Base-by-base conservation (phyloP, 768 basidiomycete genomes). In the Calocera viscosa region DNA sequence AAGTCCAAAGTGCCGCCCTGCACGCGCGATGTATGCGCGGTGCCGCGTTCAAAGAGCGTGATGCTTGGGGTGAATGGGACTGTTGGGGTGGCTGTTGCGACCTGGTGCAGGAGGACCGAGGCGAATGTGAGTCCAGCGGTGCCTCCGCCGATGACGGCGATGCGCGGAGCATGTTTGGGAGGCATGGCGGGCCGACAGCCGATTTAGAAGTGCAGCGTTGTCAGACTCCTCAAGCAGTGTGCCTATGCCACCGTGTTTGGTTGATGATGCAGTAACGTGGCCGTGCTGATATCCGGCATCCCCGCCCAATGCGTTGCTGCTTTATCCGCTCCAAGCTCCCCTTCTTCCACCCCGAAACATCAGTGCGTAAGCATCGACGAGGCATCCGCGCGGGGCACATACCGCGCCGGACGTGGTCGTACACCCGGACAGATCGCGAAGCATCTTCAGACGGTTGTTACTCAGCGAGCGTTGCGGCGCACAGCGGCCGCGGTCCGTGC, bases 1-100 rank as follows among this genome's bases (percentile, higher is more conserved):
- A 76, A 64, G 67, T 76, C 75, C 19, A 76, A 70, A 22, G 69
- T 65, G 19, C 75, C 75, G 34, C 71, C 72, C 39, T 73, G 73
- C 10, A 43, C 64, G 40, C 71, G 67, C 41, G 65, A 35, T 26
- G 43, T 30, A 16, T 64, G 64, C 22, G 65, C 66, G 32, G 60
- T 35, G 47, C 74, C 73, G 3, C 70, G 68, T 66, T 76, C 75
- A 49, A 72, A 73, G 39, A 76, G 41, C 19, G 69, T 68, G 0
- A 53, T 49, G 8, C 22, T 26, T 7, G 49, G 49, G 14, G 24
- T 49, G 49, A 49, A 14, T 11, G 12, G 12, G 49, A 14, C n/a
- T n/a, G n/a, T n/a, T n/a, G n/a, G 14, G 49, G 49, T 8, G 2
- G 35, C 60, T 0, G 69, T 66, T 63, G 73, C 68, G 28, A 64